Conservation (phyloP, 768 basidiomycete species). For the Mrakia blollopis region DNA sequence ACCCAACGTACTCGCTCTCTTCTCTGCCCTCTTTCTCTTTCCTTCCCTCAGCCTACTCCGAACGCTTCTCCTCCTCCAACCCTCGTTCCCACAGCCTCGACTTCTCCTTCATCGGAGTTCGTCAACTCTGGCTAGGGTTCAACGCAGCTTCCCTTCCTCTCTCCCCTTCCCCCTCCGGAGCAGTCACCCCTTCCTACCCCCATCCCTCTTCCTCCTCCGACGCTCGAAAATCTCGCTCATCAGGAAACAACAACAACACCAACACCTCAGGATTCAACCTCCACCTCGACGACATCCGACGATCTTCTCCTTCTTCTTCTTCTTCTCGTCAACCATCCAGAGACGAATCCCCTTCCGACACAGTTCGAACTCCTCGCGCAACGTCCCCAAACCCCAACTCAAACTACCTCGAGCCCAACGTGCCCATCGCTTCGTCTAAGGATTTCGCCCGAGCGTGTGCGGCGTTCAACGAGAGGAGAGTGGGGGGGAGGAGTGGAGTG, state of each 20-base stretch:
- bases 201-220: too few species aligned
- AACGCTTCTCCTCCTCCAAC: slow-evolving; percentile 11
- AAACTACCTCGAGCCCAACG: neutral
- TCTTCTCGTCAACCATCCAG: neutral
- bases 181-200: neutral
- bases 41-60: neutral
- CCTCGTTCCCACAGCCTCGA: slow-evolving; percentile 2
- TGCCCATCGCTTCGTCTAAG: neutral
- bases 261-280: neutral
- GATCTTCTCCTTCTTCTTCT: too few species aligned
- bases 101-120: slow-evolving; percentile 12
- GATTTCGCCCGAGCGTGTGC: slow-evolving; percentile 5
- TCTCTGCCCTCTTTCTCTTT: neutral
- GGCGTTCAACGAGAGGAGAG: neutral
- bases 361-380: neutral
- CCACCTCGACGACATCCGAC: neutral
- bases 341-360: neutral
- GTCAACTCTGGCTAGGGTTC: neutral
- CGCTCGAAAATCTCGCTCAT: neutral
- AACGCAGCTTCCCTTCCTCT: slow-evolving; percentile 6
- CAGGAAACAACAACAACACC: too few species aligned
- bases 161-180: neutral
- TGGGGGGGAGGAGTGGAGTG: slow-evolving; percentile 1
- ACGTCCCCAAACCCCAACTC: too few species aligned
- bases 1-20: neutral